phyloP scores from a whole-genome alignment of 2,329 filamentous ascomycete genomes.

The Xylaria sp. region DNA sequence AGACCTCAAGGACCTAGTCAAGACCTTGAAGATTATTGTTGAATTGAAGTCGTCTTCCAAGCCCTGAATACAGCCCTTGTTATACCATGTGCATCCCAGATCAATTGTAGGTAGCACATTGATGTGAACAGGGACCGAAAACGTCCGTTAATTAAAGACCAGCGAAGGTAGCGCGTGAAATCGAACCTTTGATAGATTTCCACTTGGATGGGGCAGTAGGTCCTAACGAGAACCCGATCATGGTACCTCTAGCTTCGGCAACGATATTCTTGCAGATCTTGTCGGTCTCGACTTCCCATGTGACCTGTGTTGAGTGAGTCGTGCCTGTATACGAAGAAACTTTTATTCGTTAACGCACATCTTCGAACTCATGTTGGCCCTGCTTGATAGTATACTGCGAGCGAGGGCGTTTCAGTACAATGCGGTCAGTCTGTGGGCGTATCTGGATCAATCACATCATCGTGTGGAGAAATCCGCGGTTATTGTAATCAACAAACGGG shows the following conservation, averaged over 20 bases:
- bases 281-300: background rate
- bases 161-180: background rate
- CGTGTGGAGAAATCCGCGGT: background rate
- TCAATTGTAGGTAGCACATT: background rate
- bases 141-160: background rate
- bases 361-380: background rate
- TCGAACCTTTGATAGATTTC: background rate
- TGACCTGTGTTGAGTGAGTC: background rate
- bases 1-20: too few species aligned
- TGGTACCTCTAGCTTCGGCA: background rate
- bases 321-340: background rate
- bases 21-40: too few species aligned
- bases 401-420: background rate
- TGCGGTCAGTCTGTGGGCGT: background rate
- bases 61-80: too few species aligned
- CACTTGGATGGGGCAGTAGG: background rate
- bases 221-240: background rate
- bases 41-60: too few species aligned
- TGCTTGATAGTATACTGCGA: background rate
- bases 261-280: background rate
- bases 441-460: background rate
- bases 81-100: too few species aligned
- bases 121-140: background rate
- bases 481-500: slow-evolving; percentile 5
- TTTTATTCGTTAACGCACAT: background rate